Conservation (phyloP, 2,329 filamentous ascomycete species). For the Pseudocercospora fuligena region DNA sequence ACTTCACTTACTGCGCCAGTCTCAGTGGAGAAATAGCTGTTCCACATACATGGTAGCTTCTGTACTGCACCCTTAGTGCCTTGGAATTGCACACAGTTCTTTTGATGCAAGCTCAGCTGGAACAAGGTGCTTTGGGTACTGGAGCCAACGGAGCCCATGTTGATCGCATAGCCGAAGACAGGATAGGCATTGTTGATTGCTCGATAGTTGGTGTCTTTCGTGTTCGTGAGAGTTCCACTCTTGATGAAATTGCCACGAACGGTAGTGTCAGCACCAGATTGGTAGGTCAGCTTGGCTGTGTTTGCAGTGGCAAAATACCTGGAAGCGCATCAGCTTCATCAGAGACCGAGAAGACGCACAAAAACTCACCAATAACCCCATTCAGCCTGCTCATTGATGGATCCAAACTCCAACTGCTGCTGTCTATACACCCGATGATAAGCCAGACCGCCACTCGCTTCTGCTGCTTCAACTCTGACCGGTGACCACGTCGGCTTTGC, state of each 20-base stretch:
- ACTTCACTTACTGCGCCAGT: slow-evolving; percentile 46
- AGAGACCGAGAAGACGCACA: neutral
- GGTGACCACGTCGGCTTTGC: slow-evolving; percentile 16
- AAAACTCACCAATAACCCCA: slow-evolving; percentile 53
- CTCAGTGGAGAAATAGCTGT: slow-evolving; percentile 55
- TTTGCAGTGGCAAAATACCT: slow-evolving; percentile 57
- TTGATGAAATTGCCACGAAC: slow-evolving; percentile 54
- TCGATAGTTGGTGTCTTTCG: slow-evolving; percentile 53
- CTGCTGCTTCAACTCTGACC: slow-evolving; percentile 11
- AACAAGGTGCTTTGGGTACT: slow-evolving; percentile 49
- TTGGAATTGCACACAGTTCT: slow-evolving; percentile 57
- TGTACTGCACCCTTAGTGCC: slow-evolving; percentile 40
- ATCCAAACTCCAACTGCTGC: slow-evolving; percentile 48
- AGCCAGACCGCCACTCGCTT: slow-evolving; percentile 27
- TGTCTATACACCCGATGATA: slow-evolving; percentile 39
- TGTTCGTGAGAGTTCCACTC: slow-evolving; percentile 51
- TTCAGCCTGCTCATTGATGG: slow-evolving; percentile 54
- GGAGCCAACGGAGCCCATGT: slow-evolving; percentile 53
- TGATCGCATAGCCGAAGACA: slow-evolving; percentile 58
- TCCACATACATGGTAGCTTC: slow-evolving; percentile 56
- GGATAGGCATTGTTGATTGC: slow-evolving; percentile 55
- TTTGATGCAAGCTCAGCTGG: slow-evolving; percentile 57
- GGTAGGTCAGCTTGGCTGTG: slow-evolving; percentile 49
- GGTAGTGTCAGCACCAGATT: slow-evolving; percentile 51
- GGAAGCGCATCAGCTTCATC: neutral